Conservation (phyloP, 2,329 filamentous ascomycete genomes). For the Scleromitrula shiraiana region DNA sequence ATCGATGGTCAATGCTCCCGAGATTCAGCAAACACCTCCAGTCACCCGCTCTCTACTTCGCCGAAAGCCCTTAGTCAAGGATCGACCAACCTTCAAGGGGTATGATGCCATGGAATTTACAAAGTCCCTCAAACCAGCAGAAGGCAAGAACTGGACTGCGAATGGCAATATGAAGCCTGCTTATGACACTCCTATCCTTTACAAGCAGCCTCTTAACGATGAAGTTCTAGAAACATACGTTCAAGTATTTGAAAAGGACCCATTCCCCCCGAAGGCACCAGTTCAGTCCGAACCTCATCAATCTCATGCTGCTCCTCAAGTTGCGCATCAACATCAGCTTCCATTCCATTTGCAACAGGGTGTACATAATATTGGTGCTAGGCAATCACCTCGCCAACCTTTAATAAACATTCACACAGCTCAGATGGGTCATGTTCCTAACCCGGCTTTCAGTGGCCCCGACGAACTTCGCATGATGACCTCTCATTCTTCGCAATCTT, state of each 20-base stretch:
- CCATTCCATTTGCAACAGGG: constrained; percentile 75
- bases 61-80: constrained; percentile 59
- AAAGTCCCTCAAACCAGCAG: constrained; percentile 44
- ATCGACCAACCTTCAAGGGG: constrained; percentile 44
- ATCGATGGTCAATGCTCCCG: constrained; percentile 36
- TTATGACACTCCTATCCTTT: constrained; percentile 77
- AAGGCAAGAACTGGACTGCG: constrained; percentile 57
- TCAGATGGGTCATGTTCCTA: constrained; percentile 60
- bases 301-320: constrained; percentile 60
- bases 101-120: constrained; percentile 57
- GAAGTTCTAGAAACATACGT: constrained; percentile 67
- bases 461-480: constrained; percentile 85
- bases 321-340: constrained; percentile 76
- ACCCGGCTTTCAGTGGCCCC: constrained; percentile 59
- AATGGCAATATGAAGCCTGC: constrained; percentile 80
- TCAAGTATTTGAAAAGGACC: constrained; percentile 68
- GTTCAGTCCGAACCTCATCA: constrained; percentile 55
- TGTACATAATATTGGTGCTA: constrained; percentile 56
- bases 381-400: constrained; percentile 66
- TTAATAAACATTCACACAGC: constrained; percentile 70
- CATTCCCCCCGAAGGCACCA: constrained; percentile 46
- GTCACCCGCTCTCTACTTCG: constrained; percentile 47
- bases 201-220: constrained; percentile 65
- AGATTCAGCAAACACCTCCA: constrained; percentile 29
- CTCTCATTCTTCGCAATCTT: constrained; percentile 73